phyloP scores from a whole-genome alignment of 805 yeast species.

The Zygoascus bituminiphila region DNA sequence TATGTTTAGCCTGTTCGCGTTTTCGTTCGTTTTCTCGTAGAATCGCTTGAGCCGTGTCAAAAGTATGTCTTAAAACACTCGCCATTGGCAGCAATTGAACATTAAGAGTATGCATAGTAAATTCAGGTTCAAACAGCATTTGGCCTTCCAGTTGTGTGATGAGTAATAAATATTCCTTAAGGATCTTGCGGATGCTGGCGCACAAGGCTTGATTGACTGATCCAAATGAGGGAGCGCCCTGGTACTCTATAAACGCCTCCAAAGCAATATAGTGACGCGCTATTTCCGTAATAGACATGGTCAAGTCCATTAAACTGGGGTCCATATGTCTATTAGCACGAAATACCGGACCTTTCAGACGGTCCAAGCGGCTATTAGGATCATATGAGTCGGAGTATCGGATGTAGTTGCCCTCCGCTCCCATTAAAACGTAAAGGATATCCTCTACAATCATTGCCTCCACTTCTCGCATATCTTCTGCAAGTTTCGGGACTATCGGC shows the following conservation, averaged over 20 bases:
- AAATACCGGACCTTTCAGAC: conserved; percentile 65
- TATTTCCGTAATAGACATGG: conserved; percentile 48
- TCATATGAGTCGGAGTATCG: conserved; percentile 57
- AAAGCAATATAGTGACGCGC: conserved; percentile 61
- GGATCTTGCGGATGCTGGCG: conserved; percentile 41
- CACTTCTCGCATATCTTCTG: conserved; percentile 25
- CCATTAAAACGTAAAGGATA: conserved; percentile 51
- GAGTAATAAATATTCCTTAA: conserved; percentile 29
- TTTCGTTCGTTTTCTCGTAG: conserved; percentile 29
- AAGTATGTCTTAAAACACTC: conserved; percentile 44
- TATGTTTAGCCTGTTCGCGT: conserved; percentile 27
- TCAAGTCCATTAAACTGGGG: conserved; percentile 60
- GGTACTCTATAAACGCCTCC: conserved; percentile 49
- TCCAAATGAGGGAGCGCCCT: conserved; percentile 52
- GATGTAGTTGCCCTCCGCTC: conserved; percentile 65
- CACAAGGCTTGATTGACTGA: conserved; percentile 68
- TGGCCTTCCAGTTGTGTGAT: conserved; percentile 42
- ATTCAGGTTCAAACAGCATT: conserved; percentile 40
- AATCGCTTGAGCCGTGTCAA: conserved; percentile 47
- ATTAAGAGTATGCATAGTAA: conserved; percentile 54
- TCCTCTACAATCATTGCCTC: conserved; percentile 70
- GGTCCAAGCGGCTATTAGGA: conserved; percentile 34
- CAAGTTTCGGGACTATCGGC: conserved; percentile 4
- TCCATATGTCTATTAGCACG: conserved; percentile 65
- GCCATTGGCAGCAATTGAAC: conserved; percentile 36